Percentiles rank a stretch among this genome's conserved stretches.
phyloP scores from a whole-genome alignment of 2,329 filamentous ascomycete species.

The Colletotrichum karsti region DNA sequence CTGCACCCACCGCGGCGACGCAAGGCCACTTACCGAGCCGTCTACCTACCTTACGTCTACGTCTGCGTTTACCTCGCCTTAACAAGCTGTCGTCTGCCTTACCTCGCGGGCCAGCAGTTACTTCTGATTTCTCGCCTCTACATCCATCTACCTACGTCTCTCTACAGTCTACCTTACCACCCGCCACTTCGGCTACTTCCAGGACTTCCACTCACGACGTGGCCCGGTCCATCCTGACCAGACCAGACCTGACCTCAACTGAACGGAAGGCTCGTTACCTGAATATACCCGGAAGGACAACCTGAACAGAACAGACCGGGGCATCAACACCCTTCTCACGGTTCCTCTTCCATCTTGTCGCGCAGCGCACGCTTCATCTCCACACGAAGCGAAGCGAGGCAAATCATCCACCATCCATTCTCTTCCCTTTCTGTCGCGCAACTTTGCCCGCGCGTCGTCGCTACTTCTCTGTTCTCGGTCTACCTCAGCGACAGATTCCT shows the following conservation, averaged over 20 bases:
- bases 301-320: too few species aligned
- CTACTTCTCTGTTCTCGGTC: background rate
- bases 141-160: background rate
- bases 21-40: background rate
- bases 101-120: background rate
- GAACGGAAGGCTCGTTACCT: background rate
- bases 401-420: background rate
- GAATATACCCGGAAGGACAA: background rate
- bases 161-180: background rate
- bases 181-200: background rate
- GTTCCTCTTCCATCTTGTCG: background rate
- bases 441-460: background rate
- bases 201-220: background rate
- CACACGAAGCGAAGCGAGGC: background rate
- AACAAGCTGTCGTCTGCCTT: background rate
- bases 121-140: constrained; percentile 4
- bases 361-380: background rate
- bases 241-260: background rate
- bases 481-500: background rate
- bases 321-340: background rate
- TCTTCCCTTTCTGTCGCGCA: background rate
- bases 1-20: constrained; percentile 20
- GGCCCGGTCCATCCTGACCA: background rate
- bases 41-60: background rate
- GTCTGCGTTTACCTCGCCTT: too few species aligned